These are phyloP conservation scores for Pyrrhoderma lamaoense DNA, from an alignment of 1,284 basidiomycete genomes.

Conservation along the genomic window DNA sequence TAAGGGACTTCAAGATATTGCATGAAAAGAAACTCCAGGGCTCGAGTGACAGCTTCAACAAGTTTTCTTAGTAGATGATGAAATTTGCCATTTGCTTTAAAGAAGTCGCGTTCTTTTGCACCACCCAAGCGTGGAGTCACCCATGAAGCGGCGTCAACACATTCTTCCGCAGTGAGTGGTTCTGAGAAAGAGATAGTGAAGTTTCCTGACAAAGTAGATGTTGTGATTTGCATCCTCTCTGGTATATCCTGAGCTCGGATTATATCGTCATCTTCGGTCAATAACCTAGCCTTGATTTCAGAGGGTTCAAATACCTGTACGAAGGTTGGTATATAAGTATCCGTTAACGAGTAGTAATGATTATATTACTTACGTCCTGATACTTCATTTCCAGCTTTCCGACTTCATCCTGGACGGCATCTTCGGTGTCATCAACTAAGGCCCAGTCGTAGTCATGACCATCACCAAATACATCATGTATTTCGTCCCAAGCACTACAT, in stretches of 20 bases:
- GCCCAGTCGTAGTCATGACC: slow-evolving; percentile 98
- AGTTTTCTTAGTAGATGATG: slow-evolving; percentile 61
- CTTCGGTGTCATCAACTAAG: slow-evolving; percentile 69
- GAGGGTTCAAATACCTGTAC: slow-evolving; percentile 93
- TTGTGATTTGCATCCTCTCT: slow-evolving; percentile 92
- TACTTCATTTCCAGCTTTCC: slow-evolving; percentile 75
- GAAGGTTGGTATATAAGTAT: slow-evolving; percentile 13
- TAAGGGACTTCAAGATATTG: slow-evolving; percentile 92
- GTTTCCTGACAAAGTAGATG: slow-evolving; percentile 71
- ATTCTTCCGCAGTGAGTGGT: slow-evolving; percentile 59
- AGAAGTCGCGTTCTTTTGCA: slow-evolving; percentile 72
- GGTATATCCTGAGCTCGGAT: slow-evolving; percentile 89
- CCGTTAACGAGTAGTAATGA: slow-evolving; percentile 18
- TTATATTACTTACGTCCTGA: slow-evolving; percentile 63
- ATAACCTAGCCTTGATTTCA: slow-evolving; percentile 85
- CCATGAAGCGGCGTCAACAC: slow-evolving; percentile 85
- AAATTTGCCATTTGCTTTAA: slow-evolving; percentile 52
- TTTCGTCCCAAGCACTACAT: slow-evolving; percentile 89
- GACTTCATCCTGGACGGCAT: slow-evolving; percentile 51
- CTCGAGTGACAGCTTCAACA: slow-evolving; percentile 73
- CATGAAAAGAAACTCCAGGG: slow-evolving; percentile 81
- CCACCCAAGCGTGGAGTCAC: slow-evolving; percentile 79
- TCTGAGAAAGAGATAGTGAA: slow-evolving; percentile 64
- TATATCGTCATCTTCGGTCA: slow-evolving; percentile 93
- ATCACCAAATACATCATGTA: slow-evolving; percentile 95